phyloP scores from a whole-genome alignment of 441 rosid species.

The Adansonia gregorii region DNA sequence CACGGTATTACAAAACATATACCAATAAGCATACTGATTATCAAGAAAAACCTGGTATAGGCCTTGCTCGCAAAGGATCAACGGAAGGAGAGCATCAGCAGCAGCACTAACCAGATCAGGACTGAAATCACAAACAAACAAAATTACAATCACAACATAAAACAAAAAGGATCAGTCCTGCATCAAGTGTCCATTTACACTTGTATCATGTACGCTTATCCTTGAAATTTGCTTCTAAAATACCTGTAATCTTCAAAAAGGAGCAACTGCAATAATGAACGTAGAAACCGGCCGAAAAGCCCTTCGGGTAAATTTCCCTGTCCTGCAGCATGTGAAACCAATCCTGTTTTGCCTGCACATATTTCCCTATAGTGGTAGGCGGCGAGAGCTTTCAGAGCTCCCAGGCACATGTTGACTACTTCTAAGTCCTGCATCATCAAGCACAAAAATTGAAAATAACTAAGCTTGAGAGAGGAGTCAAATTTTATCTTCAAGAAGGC shows the following conservation, averaged over 20 bases:
- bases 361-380: constrained; percentile 88
- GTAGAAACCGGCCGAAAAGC: constrained; percentile 75
- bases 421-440: constrained; percentile 63
- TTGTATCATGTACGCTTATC: constrained; percentile 7
- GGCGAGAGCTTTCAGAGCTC: constrained; percentile 87
- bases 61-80: constrained; percentile 88
- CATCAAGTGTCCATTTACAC: not conserved
- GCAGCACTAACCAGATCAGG: constrained; percentile 87
- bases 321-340: constrained; percentile 68
- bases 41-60: constrained; percentile 71
- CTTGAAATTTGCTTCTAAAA: not conserved
- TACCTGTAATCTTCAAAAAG: constrained; percentile 98
- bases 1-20: constrained; percentile 8
- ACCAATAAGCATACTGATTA: not conserved
- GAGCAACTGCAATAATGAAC: constrained; percentile 71
- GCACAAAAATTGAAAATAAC: not conserved
- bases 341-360: constrained; percentile 60
- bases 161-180: constrained; percentile 14
- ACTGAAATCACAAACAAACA: constrained; percentile 49
- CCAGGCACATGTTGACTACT: constrained; percentile 86
- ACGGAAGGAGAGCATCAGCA: constrained; percentile 95
- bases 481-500: not conserved
- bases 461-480: constrained; percentile 7
- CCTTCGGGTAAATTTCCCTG: constrained; percentile 71
- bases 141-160: constrained; percentile 5